Base-by-base conservation (phyloP, 257 asterid species). In the Solanum arcanum region DNA sequence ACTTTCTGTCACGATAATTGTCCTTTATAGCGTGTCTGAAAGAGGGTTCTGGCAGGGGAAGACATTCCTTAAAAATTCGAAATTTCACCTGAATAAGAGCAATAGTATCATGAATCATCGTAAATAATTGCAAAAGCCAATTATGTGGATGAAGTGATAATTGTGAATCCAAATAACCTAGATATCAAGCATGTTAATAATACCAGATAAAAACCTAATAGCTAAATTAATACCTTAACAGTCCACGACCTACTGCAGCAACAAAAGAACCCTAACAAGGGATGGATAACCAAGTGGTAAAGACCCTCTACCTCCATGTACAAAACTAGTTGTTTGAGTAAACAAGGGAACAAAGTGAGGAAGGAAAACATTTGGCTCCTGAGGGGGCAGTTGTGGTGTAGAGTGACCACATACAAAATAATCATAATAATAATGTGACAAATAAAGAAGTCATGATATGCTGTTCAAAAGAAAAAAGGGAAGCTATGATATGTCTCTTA, bases 31-130 rank as follows among this genome's bases (percentile, higher is more conserved):
- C 84, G 39, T 85, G 85, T 89, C 87, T 94, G 76, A 95, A 90
- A 86, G 92, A 88, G 69, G 86, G 90, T 92, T 94, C 98, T 11
- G 89, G 93, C 85, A 94, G 69, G 86, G 98, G 98, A 88, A 95
- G 91, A 89, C 95, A 94, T 88, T 92, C 96, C 90, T 87, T 94
- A 90, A 89, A 94, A 88, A 95, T 95, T 86, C 64, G 92, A 86
- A 95, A 95, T 59, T 91, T 91, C 73, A 95, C 97, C 98, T 95
- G 94, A 80, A 91, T 93, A 94, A 74, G 89, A 88, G 52, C 69
- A 49, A 88, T 83, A 84, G 87, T 83, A 87, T 88, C 74, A 47
- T 83, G 78, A 39, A 31, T 52, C 29, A 46, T 49, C 9, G 12
- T 81, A 81, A 31, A 35, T 29, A 29, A 35, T 12, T 4, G 20